These are phyloP conservation scores for Aspergillus asperescens DNA, from an alignment of 495 filamentous ascomycete species.

Conservation along the genomic window DNA sequence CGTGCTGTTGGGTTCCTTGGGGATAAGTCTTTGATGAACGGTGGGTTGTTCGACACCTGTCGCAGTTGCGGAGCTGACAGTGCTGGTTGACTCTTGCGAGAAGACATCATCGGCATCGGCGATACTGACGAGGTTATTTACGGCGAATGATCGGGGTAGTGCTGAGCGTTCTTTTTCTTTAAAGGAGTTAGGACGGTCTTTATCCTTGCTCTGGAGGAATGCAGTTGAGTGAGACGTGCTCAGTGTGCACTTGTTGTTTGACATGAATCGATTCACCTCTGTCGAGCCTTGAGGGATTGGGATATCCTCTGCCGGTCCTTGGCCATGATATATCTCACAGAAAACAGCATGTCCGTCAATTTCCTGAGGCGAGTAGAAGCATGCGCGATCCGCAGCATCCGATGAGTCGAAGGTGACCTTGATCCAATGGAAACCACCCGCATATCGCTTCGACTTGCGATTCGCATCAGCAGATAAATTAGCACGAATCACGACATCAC, in stretches of 20 bases:
- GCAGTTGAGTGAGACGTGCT: conserved; percentile 36
- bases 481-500: conserved; percentile 57
- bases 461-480: conserved; percentile 64
- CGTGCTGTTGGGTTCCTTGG: conserved; percentile 30
- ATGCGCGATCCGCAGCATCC: conserved; percentile 69
- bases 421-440: conserved; percentile 82
- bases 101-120: conserved; percentile 27
- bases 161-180: too few relatives aligned
- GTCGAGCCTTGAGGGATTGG: conserved; percentile 48
- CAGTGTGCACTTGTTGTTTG: conserved; percentile 30
- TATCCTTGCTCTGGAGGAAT: conserved; percentile 34
- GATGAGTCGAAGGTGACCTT: conserved; percentile 87
- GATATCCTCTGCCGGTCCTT: conserved; percentile 61
- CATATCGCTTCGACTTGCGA: conserved; percentile 66
- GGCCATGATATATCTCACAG: conserved; percentile 69
- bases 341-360: conserved; percentile 72
- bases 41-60: conserved; percentile 42
- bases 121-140: conserved; percentile 36
- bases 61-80: conserved; percentile 59
- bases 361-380: conserved; percentile 68
- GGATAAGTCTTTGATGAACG: conserved; percentile 28
- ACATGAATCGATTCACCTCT: conserved; percentile 25
- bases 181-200: conserved; percentile 18
- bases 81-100: conserved; percentile 39
- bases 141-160: conserved; percentile 43